Base-by-base conservation (phyloP, 2,329 filamentous ascomycete species). In the Tolypocladium album region DNA sequence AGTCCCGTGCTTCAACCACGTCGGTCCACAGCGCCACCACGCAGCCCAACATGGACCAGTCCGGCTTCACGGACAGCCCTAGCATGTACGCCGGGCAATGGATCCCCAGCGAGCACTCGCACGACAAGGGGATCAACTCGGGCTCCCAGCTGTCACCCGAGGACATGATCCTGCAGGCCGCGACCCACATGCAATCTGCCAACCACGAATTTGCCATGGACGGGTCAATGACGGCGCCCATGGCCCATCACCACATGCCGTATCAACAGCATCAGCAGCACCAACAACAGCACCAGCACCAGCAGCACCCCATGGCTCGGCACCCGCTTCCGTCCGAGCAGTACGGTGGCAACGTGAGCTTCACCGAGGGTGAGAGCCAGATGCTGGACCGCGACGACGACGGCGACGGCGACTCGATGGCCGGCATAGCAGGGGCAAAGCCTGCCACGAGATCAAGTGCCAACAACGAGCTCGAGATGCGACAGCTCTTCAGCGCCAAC, bases 401-500 rank as follows among this genome's bases (percentile, higher is more conserved):
- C 53, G 81, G 85, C 13, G 84, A 86, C 15, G 78, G 72, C 22
- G 82, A 86, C 59, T 80, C 82, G 4, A 69, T 82, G 61, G 72
- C 74, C 1, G 78, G 77, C 13, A 69, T 74, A 9, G 67, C 72
- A 20, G 73, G 73, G 34, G 78, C 80, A 40, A 88, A 84, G 71
- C 79, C 83, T 36, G 79, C 83, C 24, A 81, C 83, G 47, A 80
- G 86, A 56, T 86, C 88, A 20, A 91, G 85, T 64, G 88, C 88
- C 3, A 90, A 90, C 64, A 92, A 92, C 67, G 89, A 92, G 71
- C 80, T 89, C 61, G 89, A 93, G 71, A 86, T 93, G 81, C 82
- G 89, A 52, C 87, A 90, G 68, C 79, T 93, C 57, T 88, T 90
- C 64, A 76, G 79, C n/a, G 78, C 81, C 60, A 92, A 92, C 69